phyloP scores from a whole-genome alignment of 768 basidiomycete species.

The Phlegmacium glaucopus region DNA sequence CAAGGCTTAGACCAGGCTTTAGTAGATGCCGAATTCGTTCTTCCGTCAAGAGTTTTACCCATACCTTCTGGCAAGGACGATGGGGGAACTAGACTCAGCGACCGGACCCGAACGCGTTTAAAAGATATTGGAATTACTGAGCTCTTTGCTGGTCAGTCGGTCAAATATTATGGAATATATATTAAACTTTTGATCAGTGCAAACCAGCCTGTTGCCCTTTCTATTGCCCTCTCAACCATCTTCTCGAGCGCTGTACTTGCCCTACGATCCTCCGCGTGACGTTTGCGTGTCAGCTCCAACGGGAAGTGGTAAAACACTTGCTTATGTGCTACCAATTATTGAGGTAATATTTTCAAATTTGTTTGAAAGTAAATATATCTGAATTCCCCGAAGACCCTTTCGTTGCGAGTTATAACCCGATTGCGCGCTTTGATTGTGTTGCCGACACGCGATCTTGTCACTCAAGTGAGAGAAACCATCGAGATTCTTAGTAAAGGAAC shows the following conservation, averaged over 20 bases:
- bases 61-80: slow-evolving; percentile 41
- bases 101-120: slow-evolving; percentile 59
- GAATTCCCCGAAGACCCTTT: slow-evolving; percentile 52
- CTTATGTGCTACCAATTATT: slow-evolving; percentile 92
- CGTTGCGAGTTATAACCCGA: slow-evolving; percentile 71
- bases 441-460: slow-evolving; percentile 91
- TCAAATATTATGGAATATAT: not conserved
- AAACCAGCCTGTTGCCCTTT: slow-evolving; percentile 84
- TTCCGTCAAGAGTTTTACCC: slow-evolving; percentile 44
- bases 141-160: slow-evolving; percentile 77
- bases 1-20: slow-evolving; percentile 80
- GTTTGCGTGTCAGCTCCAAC: slow-evolving; percentile 96
- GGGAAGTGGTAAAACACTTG: slow-evolving; percentile 95
- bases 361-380: not conserved
- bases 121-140: slow-evolving; percentile 78
- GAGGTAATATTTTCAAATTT: slow-evolving; percentile 47
- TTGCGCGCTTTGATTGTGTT: slow-evolving; percentile 86
- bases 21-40: slow-evolving; percentile 64
- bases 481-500: slow-evolving; percentile 83
- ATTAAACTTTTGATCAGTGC: slow-evolving; percentile 53
- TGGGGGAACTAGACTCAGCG: slow-evolving; percentile 49
- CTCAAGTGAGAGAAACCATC: slow-evolving; percentile 90
- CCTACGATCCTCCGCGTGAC: slow-evolving; percentile 68
- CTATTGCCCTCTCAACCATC: slow-evolving; percentile 49
- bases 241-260: slow-evolving; percentile 54